Evolutionary conservation across 75 land plant species (phyloP), one percentile per base, ranked within the genome.

Genomic region (Larix kaempferi): DNA sequence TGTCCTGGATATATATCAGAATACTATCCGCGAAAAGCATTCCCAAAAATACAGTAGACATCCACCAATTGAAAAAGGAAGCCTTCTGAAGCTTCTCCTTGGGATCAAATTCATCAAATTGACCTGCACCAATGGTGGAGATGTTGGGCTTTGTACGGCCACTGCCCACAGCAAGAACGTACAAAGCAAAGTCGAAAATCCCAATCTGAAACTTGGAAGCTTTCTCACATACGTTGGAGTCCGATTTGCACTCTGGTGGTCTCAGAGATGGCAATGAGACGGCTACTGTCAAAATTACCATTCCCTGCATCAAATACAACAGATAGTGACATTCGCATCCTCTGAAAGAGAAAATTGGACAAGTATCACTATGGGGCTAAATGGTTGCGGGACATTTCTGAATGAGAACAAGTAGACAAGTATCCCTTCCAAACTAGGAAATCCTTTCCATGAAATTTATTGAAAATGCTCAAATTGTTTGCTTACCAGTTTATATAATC

Each of bases 41-140:
- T 27, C 81, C 76, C 0, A 83, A 54, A 60, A 74, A 78, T 13
- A 67, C 75, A 49, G 81, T 79, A 41, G 79, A 79, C 41, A 79
- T 69, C 65, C 82, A 84, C 86, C 86, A 84, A 75, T 84, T 84
- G 63, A 83, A 84, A 77, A 83, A 84, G 80, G 80, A 83, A 21
- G 72, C 61, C 44, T 76, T 83, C 21, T 84, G 78, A 26, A 39
- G 56, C 37, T 35, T 77, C 76, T 83, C 78, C 25, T 81, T 78
- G 6, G 69, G 71, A 17, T 84, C 64, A 44, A 83, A 66, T 35
- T 80, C 85, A 60, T 81, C 84, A 57, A 84, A 84, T 22, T 81
- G 83, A 35, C 81, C 80, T 17, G 83, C 83, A 22, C 83, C 86
- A 25, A 84, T 83, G 26, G 86, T 77, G 29, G 85, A 81, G 1